These are phyloP conservation scores for Phialophora chinensis DNA, from an alignment of 2,329 filamentous ascomycete species.

Conservation along the genomic window DNA sequence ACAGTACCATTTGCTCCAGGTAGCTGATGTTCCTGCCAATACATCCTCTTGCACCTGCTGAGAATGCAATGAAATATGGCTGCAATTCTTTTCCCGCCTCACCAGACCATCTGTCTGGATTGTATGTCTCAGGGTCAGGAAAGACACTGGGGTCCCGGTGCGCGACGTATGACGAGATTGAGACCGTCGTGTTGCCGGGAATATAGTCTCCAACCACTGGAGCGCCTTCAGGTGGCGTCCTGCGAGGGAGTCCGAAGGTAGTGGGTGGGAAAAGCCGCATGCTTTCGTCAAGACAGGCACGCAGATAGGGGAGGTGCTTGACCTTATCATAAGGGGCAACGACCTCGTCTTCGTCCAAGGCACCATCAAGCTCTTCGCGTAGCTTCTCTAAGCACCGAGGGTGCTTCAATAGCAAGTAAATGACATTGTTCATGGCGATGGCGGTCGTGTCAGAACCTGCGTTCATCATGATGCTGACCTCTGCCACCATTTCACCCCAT, in stretches of 20 bases:
- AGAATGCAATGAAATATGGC: constrained; percentile 45
- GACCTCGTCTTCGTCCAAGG: constrained; percentile 50
- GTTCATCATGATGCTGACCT: constrained; percentile 33
- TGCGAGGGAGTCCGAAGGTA: constrained; percentile 67
- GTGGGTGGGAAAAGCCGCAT: constrained; percentile 74
- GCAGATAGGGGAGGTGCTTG: constrained; percentile 69
- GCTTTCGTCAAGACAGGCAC: constrained; percentile 76
- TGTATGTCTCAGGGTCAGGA: constrained; percentile 66
- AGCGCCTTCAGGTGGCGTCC: constrained; percentile 66
- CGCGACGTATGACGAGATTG: constrained; percentile 74
- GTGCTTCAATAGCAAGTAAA: constrained; percentile 59
- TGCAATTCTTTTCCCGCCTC: constrained; percentile 31
- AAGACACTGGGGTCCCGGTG: constrained; percentile 74
- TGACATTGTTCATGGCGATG: constrained; percentile 46
- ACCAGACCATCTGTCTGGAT: constrained; percentile 63
- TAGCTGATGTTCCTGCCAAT: constrained; percentile 53
- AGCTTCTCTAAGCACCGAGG: constrained; percentile 48
- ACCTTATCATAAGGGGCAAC: constrained; percentile 58
- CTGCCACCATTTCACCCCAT: constrained; percentile 29
- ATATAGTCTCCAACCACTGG: constrained; percentile 71
- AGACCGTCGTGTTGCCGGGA: constrained; percentile 72
- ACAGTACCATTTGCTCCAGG: constrained; percentile 55
- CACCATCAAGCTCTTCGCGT: constrained; percentile 54
- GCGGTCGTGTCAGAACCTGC: constrained; percentile 32
- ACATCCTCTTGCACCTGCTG: constrained; percentile 49